These are phyloP conservation scores for Phytophthora hybrid DNA, from an alignment of 352 stramenopile genomes.

Conservation along the genomic window DNA sequence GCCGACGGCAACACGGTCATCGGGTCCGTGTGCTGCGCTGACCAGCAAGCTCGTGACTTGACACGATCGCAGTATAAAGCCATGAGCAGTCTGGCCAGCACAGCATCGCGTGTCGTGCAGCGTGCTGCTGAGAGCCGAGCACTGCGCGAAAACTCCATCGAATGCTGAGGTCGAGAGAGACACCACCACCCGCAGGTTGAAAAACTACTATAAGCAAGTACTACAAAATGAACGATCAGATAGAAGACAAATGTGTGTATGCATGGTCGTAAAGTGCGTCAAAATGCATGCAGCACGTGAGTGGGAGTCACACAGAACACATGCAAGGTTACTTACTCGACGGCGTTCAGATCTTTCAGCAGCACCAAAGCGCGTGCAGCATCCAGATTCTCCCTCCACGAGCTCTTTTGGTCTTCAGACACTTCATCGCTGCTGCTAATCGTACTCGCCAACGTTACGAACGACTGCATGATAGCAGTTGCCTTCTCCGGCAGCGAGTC, in stretches of 20 bases:
- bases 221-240: slow-evolving; percentile 33
- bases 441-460: slow-evolving; percentile 28
- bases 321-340: slow-evolving; percentile 24
- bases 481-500: slow-evolving; percentile 46
- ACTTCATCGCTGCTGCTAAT: slow-evolving; percentile 23
- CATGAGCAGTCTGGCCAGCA: slow-evolving; percentile 62
- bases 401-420: slow-evolving; percentile 19
- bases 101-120: slow-evolving; percentile 58
- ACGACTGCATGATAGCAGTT: slow-evolving; percentile 38
- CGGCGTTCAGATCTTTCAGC: slow-evolving; percentile 48
- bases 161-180: slow-evolving; percentile 13
- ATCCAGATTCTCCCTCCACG: slow-evolving; percentile 39
- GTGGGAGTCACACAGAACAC: slow-evolving; percentile 18
- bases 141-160: slow-evolving; percentile 28
- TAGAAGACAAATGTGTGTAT: slow-evolving; percentile 17
- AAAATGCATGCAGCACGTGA: slow-evolving; percentile 23
- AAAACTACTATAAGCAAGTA: slow-evolving; percentile 36
- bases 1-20: slow-evolving; percentile 63
- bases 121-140: slow-evolving; percentile 33
- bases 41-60: slow-evolving; percentile 55
- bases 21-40: slow-evolving; percentile 69
- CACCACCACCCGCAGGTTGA: background rate
- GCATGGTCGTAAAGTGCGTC: background rate
- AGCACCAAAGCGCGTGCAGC: slow-evolving; percentile 44
- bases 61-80: slow-evolving; percentile 65